Percentiles rank a stretch among this genome's conserved stretches.
These are phyloP conservation scores for Auriscalpium orientale DNA, from an alignment of 768 basidiomycete species.

Conservation along the genomic window DNA sequence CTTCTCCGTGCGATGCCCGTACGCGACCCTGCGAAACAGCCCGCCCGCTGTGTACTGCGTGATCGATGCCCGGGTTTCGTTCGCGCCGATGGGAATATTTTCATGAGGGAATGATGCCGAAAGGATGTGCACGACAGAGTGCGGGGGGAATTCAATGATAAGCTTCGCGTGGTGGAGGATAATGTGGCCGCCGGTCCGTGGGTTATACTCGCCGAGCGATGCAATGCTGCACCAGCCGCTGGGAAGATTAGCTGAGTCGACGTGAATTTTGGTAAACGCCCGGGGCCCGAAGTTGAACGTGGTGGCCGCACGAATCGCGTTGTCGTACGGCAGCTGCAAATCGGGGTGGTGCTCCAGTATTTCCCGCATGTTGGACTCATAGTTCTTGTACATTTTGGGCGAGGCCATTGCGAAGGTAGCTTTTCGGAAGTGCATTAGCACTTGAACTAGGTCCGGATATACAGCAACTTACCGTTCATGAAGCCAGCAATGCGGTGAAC, in stretches of 20 bases:
- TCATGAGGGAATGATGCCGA: constrained; percentile 7
- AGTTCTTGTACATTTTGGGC: constrained; percentile 1
- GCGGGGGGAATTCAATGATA: constrained; percentile 10
- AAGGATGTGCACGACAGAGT: constrained; percentile 10
- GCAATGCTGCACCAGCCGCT: not conserved
- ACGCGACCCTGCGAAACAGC: too few species aligned
- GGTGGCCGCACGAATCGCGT: constrained; percentile 4
- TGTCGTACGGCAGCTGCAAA: not conserved
- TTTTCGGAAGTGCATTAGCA: not conserved
- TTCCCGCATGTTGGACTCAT: not conserved
- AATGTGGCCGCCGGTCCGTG: too few species aligned
- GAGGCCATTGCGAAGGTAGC: constrained; percentile 3
- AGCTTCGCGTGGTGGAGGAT: constrained; percentile 5
- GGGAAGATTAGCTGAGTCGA: constrained; percentile 6
- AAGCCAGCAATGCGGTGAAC: constrained; percentile 1
- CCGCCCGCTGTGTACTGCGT: too few species aligned
- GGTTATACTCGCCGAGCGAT: too few species aligned
- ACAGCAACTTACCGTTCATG: not conserved
- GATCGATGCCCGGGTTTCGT: constrained; percentile 6
- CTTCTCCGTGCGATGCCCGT: too few species aligned
- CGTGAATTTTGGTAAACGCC: too few species aligned
- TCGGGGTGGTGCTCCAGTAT: not conserved
- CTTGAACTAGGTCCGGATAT: not conserved
- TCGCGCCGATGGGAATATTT: constrained; percentile 6
- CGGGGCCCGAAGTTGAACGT: constrained; percentile 17